Base-by-base conservation (phyloP, 1,139 yeast genomes). In the Geotrichum restrictum region DNA sequence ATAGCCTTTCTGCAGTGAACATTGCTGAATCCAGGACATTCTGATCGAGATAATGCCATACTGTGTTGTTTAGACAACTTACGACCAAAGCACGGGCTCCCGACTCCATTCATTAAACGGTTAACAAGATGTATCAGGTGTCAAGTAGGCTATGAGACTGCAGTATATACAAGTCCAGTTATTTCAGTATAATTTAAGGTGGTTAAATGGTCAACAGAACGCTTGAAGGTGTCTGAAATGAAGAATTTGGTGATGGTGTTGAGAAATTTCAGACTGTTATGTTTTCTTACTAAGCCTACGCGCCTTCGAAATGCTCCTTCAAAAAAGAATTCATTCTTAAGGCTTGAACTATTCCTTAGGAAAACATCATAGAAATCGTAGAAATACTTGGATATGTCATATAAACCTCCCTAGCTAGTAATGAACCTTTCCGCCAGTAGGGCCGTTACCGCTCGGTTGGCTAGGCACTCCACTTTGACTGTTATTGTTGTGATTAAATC, bases 1-100 rank as follows among this genome's bases (percentile, higher is more conserved):
- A 64, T 32, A 88, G 72, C 58, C 94, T 74, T 63, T 88, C 96
- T 34, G 87, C 79, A 11, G 93, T 86, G 70, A 88, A 86, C 65
- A 83, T 88, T 2, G 96, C 95, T 50, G 87, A 84, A 21, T 74
- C 70, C 51, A 80, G 73, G 61, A 86, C 76, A 63, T 83, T 88
- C 56, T 79, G 79, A 63, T 88, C 96, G 41, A 88, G 68, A 14
- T 86, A 79, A 61, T 87, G 87, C 66, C 87, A 72, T 19, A 85
- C 75, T 8, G 59, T 53, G 48, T 62, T 60, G 42, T 62, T 52
- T 34, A 65, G 56, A 16, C 50, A 41, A 27, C 45, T 37, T 6
- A 46, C 46, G 24, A 43, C 56, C 19, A 49, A 27, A 33, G 46
- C 16, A 11, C 32, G 27, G 10, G 50, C 42, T 29, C 39, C 51